phyloP scores from a whole-genome alignment of 176 grass and related monocot genomes.

The Triticum monococcum region DNA sequence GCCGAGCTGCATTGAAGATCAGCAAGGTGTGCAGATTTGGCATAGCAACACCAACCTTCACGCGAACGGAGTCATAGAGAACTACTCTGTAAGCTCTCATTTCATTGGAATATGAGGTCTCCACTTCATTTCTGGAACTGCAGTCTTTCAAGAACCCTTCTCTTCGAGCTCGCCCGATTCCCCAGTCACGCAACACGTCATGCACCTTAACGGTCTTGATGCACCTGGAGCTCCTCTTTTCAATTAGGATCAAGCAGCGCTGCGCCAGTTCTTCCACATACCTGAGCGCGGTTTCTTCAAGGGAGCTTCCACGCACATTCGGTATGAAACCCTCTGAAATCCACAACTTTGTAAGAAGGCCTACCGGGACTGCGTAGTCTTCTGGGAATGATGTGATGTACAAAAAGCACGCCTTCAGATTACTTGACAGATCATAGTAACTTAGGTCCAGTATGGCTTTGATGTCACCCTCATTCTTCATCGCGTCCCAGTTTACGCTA shows the following conservation, averaged over 20 bases:
- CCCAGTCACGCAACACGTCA: slow-evolving; percentile 13
- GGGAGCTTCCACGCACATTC: not conserved
- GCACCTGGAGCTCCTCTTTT: not conserved
- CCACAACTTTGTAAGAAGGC: slow-evolving; percentile 15
- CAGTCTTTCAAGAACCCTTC: slow-evolving; percentile 21
- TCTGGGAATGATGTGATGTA: slow-evolving; percentile 26
- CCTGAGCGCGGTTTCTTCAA: not conserved
- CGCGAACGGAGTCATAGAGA: not conserved
- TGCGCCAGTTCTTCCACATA: slow-evolving; percentile 10
- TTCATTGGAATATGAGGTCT: slow-evolving; percentile 9
- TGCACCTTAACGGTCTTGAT: slow-evolving; percentile 4
- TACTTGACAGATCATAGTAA: slow-evolving; percentile 23
- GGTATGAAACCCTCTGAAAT: slow-evolving; percentile 19
- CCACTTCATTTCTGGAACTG: slow-evolving; percentile 12
- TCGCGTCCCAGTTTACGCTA: not conserved
- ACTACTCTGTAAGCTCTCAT: slow-evolving; percentile 15
- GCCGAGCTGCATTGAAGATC: not conserved
- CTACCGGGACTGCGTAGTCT: not conserved
- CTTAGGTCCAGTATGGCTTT: slow-evolving; percentile 8
- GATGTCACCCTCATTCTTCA: slow-evolving; percentile 24
- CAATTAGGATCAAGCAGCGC: not conserved
- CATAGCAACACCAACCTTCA: not conserved
- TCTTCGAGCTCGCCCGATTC: slow-evolving; percentile 6
- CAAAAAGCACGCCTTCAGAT: slow-evolving; percentile 4
- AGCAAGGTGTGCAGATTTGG: slow-evolving; percentile 21